Evolutionary conservation across 306 rosid species (phyloP), one percentile per base, ranked within the genome.

Genomic region (Trifolium fragiferum): DNA sequence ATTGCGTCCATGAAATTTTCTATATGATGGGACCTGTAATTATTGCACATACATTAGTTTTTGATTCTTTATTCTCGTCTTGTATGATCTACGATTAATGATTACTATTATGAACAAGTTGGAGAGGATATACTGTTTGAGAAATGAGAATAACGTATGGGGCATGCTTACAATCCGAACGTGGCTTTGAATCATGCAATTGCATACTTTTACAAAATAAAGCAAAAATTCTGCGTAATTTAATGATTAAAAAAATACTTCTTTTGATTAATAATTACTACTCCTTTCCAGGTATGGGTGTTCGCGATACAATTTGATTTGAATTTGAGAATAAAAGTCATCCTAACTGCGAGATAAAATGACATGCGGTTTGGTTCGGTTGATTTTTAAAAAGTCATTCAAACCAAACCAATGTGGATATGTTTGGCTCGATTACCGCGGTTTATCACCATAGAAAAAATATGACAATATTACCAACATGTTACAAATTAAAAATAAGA

Each of bases 41-140:
- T 55, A 66, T 66, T 71, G 60, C 73, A 51, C 53, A 15, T 35
- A 23, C 7, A 49, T 23, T 10, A 51, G 35, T 41, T 72, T 3
- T 59, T 59, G 19, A 59, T 59, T 59, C 10, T 14, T 27, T 59
- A 13, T 27, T 27, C 47, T 8, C n/a, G 14, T 55, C n/a, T 30
- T 30, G 33, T 32, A 41, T 13, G 32, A 41, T 66, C 25, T 27
- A 41, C n/a, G 18, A 40, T 46, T 44, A 67, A 25, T 67, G 25
- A 68, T 68, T 50, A 21, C 4, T 63, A 38, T 23, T 53, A 40
- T 38, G 21, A 61, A 60, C 76, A 78, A 78, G 46, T 78, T 61
- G 81, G 41, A 35, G 21, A 20, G 51, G 18, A 66, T 55, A 77
- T 77, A 46, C 73, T 41, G 5, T 13, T 74, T 16, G 21, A 40